phyloP scores from a whole-genome alignment of 2,329 filamentous ascomycete genomes.

The Trichoderma afroharzianum region DNA sequence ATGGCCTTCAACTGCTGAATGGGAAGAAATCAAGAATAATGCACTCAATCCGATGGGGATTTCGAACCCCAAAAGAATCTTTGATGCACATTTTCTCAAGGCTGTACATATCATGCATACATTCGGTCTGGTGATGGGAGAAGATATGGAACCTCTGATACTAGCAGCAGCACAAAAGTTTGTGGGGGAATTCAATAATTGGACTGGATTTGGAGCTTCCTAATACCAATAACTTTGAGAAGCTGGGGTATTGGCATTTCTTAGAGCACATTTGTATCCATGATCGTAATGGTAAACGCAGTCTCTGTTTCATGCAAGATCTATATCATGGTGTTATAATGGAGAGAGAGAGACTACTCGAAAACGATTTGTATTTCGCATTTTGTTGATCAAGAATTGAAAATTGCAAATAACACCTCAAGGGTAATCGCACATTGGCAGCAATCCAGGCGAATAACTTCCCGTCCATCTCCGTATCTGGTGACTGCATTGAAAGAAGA shows the following conservation, averaged over 20 bases:
- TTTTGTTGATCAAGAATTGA: neutral
- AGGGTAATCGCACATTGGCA: neutral
- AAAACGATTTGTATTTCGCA: neutral
- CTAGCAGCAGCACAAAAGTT: neutral
- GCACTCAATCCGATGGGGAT: neutral
- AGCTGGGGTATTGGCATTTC: neutral
- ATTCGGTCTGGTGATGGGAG: neutral
- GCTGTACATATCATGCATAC: neutral
- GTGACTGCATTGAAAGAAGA: neutral
- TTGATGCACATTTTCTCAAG: neutral
- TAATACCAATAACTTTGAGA: neutral
- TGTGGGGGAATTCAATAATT: neutral
- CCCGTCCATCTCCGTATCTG: neutral
- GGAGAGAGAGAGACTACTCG: neutral
- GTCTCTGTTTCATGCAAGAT: neutral
- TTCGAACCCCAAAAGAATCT: neutral
- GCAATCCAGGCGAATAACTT: neutral
- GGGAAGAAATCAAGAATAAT: neutral
- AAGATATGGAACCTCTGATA: neutral
- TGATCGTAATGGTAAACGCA: neutral
- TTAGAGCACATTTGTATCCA: neutral
- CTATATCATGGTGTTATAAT: neutral
- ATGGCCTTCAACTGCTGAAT: neutral
- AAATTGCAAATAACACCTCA: neutral
- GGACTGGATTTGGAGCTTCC: neutral